These are phyloP conservation scores for Suhomyces emberorum DNA, from an alignment of 805 yeast species.

Conservation along the genomic window DNA sequence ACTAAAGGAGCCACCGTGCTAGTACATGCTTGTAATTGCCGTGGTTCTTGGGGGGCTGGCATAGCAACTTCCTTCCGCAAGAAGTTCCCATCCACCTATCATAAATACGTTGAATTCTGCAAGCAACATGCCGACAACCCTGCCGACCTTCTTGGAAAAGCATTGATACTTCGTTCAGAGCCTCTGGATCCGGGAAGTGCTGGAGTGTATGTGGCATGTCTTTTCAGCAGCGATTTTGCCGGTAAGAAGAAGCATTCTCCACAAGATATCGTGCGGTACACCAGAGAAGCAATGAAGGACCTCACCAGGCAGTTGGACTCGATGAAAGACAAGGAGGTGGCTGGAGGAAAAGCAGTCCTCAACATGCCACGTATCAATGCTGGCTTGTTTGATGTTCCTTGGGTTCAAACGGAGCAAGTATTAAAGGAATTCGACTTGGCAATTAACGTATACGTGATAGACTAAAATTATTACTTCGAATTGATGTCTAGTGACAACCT, in stretches of 20 bases:
- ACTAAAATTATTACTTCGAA: conserved; percentile 3
- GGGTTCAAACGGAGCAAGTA: conserved; percentile 62
- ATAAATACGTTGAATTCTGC: conserved; percentile 46
- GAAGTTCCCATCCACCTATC: conserved; percentile 56
- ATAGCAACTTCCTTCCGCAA: conserved; percentile 58
- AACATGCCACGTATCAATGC: conserved; percentile 78
- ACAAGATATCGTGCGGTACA: conserved; percentile 47
- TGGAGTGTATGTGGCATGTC: conserved; percentile 51
- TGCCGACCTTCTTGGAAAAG: conserved; percentile 50
- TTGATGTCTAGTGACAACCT: too few species aligned
- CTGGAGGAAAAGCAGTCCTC: conserved; percentile 25
- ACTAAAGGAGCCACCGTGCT: conserved; percentile 40
- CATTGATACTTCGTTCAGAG: conserved; percentile 41
- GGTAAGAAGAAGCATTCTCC: conserved; percentile 45
- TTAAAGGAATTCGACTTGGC: conserved; percentile 31
- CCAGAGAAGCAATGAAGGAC: conserved; percentile 48
- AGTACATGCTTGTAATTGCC: conserved; percentile 78
- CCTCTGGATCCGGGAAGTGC: conserved; percentile 28
- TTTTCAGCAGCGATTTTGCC: conserved; percentile 61
- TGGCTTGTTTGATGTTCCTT: conserved; percentile 77
- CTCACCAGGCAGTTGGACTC: conserved; percentile 36
- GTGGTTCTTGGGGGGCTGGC: conserved; percentile 85
- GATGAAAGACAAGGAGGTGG: conserved; percentile 3
- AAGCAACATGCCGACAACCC: conserved; percentile 13
- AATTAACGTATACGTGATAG: conserved; percentile 49